Evolutionary conservation across 805 yeast species (phyloP).

Genomic region (Zygosaccharomyces kombuchaensis): DNA sequence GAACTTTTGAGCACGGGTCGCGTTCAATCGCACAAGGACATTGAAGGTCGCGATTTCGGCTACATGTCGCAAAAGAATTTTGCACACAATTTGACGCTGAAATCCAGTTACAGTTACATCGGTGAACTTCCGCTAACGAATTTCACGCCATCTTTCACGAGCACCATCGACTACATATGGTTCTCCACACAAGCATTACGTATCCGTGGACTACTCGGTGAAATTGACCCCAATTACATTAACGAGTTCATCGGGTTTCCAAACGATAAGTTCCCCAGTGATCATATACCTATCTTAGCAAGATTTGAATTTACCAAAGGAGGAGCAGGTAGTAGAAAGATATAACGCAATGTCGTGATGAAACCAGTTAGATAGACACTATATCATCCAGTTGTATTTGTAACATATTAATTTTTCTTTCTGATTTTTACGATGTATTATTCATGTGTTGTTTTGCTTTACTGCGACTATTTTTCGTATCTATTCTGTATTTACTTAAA

Average conservation of each 20-base stretch:
- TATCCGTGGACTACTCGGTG: slow-evolving; percentile 83
- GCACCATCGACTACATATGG: slow-evolving; percentile 94
- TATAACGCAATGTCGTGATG: slow-evolving; percentile 14
- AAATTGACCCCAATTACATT: slow-evolving; percentile 73
- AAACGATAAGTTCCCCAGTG: slow-evolving; percentile 88
- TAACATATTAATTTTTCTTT: slow-evolving; percentile 5
- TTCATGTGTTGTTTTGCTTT: not conserved
- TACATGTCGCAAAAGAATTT: slow-evolving; percentile 86
- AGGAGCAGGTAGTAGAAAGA: slow-evolving; percentile 30
- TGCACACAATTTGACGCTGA: slow-evolving; percentile 72
- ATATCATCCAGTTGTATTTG: slow-evolving; percentile 6
- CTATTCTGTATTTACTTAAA: not conserved
- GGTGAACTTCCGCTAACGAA: slow-evolving; percentile 94
- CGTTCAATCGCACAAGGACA: slow-evolving; percentile 73
- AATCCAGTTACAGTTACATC: slow-evolving; percentile 76
- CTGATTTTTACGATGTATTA: not conserved
- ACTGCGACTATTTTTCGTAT: not conserved
- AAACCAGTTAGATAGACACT: slow-evolving; percentile 5
- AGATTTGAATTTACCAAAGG: slow-evolving; percentile 66
- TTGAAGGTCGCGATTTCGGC: slow-evolving; percentile 87
- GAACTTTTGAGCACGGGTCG: slow-evolving; percentile 80
- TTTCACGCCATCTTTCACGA: slow-evolving; percentile 88
- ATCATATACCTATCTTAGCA: slow-evolving; percentile 83
- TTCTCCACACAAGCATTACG: slow-evolving; percentile 75
- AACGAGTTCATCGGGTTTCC: slow-evolving; percentile 86